These are phyloP conservation scores for Fusarium sp. DNA, from an alignment of 2,329 filamentous ascomycete species.

Conservation along the genomic window DNA sequence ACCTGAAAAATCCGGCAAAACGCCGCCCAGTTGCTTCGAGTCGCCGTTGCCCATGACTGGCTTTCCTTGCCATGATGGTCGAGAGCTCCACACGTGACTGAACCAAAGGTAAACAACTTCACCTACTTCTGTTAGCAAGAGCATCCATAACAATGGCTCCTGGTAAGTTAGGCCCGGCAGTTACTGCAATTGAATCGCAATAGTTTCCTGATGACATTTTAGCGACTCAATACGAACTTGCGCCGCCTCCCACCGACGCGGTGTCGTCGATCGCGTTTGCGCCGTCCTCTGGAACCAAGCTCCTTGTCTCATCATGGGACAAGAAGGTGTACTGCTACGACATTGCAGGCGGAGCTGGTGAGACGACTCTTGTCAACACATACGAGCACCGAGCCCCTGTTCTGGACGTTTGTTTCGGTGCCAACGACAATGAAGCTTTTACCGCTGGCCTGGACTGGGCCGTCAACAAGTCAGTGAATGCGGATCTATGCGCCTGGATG, in stretches of 20 bases:
- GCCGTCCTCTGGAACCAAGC: conserved; percentile 75
- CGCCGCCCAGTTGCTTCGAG: conserved; percentile 14
- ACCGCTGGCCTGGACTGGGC: conserved; percentile 88
- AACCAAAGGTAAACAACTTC: conserved; percentile 53
- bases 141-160: conserved; percentile 54
- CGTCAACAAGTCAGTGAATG: conserved; percentile 72
- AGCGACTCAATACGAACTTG: conserved; percentile 84
- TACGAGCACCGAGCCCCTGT: conserved; percentile 88
- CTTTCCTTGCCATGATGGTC: conserved; percentile 28
- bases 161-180: conserved; percentile 47
- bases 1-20: conserved; percentile 48
- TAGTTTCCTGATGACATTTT: conserved; percentile 33
- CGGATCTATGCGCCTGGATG: conserved; percentile 4
- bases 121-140: conserved; percentile 36
- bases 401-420: conserved; percentile 90
- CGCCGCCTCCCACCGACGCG: conserved; percentile 84
- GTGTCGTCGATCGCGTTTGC: conserved; percentile 90
- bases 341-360: conserved; percentile 68
- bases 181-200: neutral
- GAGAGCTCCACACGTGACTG: conserved; percentile 51
- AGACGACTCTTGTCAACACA: conserved; percentile 70
- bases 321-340: conserved; percentile 92
- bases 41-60: conserved; percentile 13
- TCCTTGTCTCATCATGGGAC: conserved; percentile 97
- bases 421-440: conserved; percentile 84